phyloP scores from a whole-genome alignment of 2,329 filamentous ascomycete species.

The Cryphonectria nitschkei region DNA sequence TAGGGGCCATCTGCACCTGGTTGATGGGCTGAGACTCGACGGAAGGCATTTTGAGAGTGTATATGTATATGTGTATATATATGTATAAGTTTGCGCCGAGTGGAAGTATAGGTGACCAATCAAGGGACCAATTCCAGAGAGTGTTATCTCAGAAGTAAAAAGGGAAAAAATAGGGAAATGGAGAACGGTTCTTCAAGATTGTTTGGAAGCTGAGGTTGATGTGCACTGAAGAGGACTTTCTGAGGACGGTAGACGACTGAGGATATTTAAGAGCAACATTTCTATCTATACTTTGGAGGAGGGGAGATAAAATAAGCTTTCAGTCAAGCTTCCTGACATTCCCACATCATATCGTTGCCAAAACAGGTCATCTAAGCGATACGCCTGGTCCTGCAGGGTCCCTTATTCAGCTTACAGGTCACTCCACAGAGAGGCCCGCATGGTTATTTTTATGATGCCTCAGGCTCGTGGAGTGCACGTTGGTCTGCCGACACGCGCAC shows the following conservation, averaged over 20 bases:
- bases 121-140: not conserved
- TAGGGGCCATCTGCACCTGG: conserved; percentile 6
- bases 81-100: not conserved
- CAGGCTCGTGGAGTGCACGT: not conserved
- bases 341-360: not conserved
- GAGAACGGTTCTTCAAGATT: not conserved
- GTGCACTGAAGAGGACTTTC: not conserved
- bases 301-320: not conserved
- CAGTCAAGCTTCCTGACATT: not conserved
- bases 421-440: not conserved
- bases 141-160: not conserved
- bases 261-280: not conserved
- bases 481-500: not conserved
- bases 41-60: conserved; percentile 4
- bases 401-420: not conserved
- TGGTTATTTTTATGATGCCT: not conserved
- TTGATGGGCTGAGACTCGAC: conserved; percentile 10
- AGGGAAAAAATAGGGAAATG: too few relatives aligned
- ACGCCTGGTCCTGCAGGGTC: not conserved
- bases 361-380: not conserved
- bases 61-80: not conserved
- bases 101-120: not conserved
- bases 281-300: not conserved
- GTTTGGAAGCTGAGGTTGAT: not conserved
- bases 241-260: not conserved